Percentiles rank a stretch among this genome's conserved stretches.
Evolutionary conservation across 768 basidiomycete genomes (phyloP).

Genomic region (Russula griseocarnosa): DNA sequence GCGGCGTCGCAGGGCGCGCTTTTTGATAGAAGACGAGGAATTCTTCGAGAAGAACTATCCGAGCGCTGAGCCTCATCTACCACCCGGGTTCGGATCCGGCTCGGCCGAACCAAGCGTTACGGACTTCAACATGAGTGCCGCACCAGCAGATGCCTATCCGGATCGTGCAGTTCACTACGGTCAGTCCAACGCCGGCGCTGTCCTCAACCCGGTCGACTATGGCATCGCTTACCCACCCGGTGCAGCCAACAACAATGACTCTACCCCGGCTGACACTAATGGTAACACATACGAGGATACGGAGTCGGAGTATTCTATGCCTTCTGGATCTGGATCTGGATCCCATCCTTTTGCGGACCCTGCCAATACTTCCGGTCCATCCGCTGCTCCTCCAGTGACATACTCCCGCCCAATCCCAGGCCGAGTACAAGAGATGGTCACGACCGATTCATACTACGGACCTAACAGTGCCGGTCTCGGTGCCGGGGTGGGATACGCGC

Average conservation of each 20-base stretch:
- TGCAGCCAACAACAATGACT: neutral
- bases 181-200: neutral
- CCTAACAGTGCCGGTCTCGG: constrained; percentile 7
- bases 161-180: constrained; percentile 26
- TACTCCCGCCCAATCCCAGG: neutral
- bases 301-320: neutral
- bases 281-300: neutral
- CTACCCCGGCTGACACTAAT: neutral
- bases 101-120: neutral
- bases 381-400: constrained; percentile 2
- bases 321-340: neutral
- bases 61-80: neutral
- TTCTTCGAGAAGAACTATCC: constrained; percentile 25
- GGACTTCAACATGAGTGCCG: constrained; percentile 4
- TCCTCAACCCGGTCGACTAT: constrained; percentile 15
- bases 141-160: constrained; percentile 21
- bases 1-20: constrained; percentile 6
- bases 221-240: constrained; percentile 23
- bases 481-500: constrained; percentile 8
- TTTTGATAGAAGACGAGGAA: neutral
- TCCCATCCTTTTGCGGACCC: constrained; percentile 25
- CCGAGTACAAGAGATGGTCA: constrained; percentile 5
- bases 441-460: constrained; percentile 24
- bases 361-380: neutral
- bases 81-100: constrained; percentile 11